A percentile compares a stretch with the other conserved stretches of the same genome.
These are phyloP conservation scores for Diutina neorugosa DNA, from an alignment of 1,139 yeast genomes.

Conservation along the genomic window DNA sequence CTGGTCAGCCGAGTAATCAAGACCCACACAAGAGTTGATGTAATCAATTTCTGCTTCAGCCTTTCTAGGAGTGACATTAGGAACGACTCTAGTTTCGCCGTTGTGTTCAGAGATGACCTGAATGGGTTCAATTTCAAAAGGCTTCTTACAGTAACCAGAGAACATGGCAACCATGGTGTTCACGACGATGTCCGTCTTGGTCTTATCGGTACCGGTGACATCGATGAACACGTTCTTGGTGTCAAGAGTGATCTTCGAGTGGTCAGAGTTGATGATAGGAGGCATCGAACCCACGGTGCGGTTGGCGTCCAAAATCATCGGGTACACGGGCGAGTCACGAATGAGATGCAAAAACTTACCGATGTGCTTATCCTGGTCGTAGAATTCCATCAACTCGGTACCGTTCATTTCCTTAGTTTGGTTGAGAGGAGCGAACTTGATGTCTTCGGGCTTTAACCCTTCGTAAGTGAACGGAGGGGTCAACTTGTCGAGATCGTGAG, in stretches of 20 bases:
- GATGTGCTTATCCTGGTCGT: constrained; percentile 81
- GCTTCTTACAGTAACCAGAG: constrained; percentile 68
- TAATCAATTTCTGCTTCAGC: constrained; percentile 71
- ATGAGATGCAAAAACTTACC: constrained; percentile 84
- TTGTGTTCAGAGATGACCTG: constrained; percentile 78
- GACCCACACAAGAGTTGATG: constrained; percentile 87
- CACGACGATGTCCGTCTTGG: constrained; percentile 17
- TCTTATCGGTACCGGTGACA: constrained; percentile 84
- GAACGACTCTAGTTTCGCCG: constrained; percentile 63
- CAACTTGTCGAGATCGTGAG: constrained; percentile 84
- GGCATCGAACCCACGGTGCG: constrained; percentile 85
- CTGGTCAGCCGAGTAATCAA: constrained; percentile 56
- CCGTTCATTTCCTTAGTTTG: constrained; percentile 74
- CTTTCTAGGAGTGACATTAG: constrained; percentile 55
- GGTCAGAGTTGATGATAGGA: constrained; percentile 91
- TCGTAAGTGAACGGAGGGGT: constrained; percentile 82
- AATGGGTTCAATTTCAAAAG: constrained; percentile 82
- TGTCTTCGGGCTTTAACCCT: constrained; percentile 69
- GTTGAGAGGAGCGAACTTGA: constrained; percentile 75
- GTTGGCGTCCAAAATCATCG: constrained; percentile 73
- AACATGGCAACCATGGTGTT: constrained; percentile 94
- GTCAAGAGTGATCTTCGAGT: constrained; percentile 73
- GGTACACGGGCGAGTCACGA: constrained; percentile 80
- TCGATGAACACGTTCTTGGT: constrained; percentile 88
- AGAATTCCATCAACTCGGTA: constrained; percentile 72